A percentile compares a stretch with the other conserved stretches of the same genome.
These are phyloP conservation scores for Thamnidium elegans DNA, from an alignment of 192 early-diverging fungal species.

Conservation along the genomic window DNA sequence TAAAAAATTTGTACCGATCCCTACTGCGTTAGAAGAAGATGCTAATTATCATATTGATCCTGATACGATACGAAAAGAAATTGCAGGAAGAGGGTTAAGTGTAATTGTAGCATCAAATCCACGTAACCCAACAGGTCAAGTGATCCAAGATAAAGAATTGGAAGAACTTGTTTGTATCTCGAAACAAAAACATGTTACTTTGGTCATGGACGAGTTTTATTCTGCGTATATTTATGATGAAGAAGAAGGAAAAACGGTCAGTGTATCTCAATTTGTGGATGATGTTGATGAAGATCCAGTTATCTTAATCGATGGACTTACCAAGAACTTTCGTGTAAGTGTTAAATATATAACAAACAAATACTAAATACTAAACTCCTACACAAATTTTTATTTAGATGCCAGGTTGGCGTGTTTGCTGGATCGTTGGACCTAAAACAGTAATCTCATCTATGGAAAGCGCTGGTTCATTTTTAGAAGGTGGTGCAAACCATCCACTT, in stretches of 20 bases:
- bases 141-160: conserved; percentile 45
- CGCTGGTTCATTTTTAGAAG: conserved; percentile 51
- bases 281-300: conserved; percentile 52
- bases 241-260: conserved; percentile 39
- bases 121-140: conserved; percentile 50
- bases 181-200: conserved; percentile 39
- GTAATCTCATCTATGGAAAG: conserved; percentile 50
- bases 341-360: background rate
- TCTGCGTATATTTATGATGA: conserved; percentile 51
- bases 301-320: conserved; percentile 47
- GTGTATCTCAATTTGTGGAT: conserved; percentile 42
- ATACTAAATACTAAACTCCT: background rate
- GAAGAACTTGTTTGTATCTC: conserved; percentile 38
- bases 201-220: conserved; percentile 58
- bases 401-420: conserved; percentile 58
- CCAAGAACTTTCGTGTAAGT: conserved; percentile 46
- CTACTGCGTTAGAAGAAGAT: conserved; percentile 47
- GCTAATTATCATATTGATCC: conserved; percentile 46
- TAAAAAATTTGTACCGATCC: conserved; percentile 54
- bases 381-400: conserved; percentile 16
- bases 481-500: conserved; percentile 53
- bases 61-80: conserved; percentile 39
- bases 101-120: conserved; percentile 53
- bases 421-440: conserved; percentile 53
- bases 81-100: conserved; percentile 43